Evolutionary conservation across 1,284 basidiomycete species (phyloP).

Genomic region (Cutaneotrichosporon sp.): DNA sequence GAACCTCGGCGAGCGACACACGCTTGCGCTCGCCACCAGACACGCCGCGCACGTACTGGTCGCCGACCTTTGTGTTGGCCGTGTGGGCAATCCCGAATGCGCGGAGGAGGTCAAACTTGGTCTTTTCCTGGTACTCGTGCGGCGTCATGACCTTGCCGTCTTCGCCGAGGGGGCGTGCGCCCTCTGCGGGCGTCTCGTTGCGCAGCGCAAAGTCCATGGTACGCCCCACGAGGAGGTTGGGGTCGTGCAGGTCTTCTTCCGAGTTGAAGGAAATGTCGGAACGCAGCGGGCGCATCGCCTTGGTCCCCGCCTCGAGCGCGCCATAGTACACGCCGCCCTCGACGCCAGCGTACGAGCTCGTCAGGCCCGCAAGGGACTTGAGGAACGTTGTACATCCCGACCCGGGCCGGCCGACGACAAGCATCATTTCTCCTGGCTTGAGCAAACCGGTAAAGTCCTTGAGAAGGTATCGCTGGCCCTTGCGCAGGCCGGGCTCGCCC

Average conservation of each 20-base stretch:
- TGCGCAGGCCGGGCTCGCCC: slow-evolving; percentile 27
- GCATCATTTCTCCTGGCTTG: slow-evolving; percentile 43
- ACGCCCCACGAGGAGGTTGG: slow-evolving; percentile 40
- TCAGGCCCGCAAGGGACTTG: slow-evolving; percentile 48
- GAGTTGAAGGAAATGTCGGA: slow-evolving; percentile 32
- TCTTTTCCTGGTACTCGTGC: slow-evolving; percentile 9
- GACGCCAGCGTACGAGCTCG: slow-evolving; percentile 46
- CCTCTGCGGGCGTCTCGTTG: slow-evolving; percentile 32
- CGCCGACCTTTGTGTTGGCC: slow-evolving; percentile 51
- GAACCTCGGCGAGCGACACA: slow-evolving; percentile 66
- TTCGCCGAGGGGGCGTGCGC: slow-evolving; percentile 23
- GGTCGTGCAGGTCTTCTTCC: slow-evolving; percentile 42
- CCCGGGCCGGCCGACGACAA: slow-evolving; percentile 48
- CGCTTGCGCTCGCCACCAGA: slow-evolving; percentile 66
- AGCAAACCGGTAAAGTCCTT: slow-evolving; percentile 38
- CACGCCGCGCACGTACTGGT: slow-evolving; percentile 68
- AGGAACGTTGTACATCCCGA: slow-evolving; percentile 51
- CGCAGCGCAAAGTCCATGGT: slow-evolving; percentile 44
- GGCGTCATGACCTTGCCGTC: slow-evolving; percentile 36
- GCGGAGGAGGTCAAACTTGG: slow-evolving; percentile 50
- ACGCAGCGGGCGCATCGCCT: slow-evolving; percentile 8
- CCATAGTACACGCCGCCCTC: slow-evolving; percentile 49
- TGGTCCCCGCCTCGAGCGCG: slow-evolving; percentile 25
- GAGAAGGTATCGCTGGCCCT: slow-evolving; percentile 39
- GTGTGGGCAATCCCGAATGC: slow-evolving; percentile 73